These are phyloP conservation scores for Turnera subulata DNA, from an alignment of 345 rosid genomes.

Conservation along the genomic window DNA sequence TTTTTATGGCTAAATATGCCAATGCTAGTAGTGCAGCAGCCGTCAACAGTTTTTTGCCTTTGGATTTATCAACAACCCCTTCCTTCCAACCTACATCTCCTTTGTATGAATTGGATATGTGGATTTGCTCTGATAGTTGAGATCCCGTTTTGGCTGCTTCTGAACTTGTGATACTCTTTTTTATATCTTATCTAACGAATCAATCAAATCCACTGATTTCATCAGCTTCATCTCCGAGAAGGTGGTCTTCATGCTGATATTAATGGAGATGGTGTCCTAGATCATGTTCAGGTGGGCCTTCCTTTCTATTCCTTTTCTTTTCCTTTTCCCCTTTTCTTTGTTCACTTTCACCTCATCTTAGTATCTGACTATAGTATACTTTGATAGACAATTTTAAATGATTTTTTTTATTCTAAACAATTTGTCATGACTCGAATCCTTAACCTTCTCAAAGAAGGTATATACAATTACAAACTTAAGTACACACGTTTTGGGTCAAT, in stretches of 20 bases:
- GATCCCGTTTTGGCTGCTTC: not conserved
- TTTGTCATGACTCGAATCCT: no score
- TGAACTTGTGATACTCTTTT: not conserved
- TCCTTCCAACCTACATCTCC: no score
- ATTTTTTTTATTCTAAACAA: no score
- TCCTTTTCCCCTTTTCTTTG: no score
- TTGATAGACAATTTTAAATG: not conserved
- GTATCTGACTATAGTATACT: no score
- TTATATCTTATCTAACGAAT: conserved; percentile 9
- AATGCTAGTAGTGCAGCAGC: not conserved
- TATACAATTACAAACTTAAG: no score
- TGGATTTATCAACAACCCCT: not conserved
- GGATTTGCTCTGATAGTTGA: not conserved
- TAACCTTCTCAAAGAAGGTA: no score
- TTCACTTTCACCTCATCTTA: not conserved
- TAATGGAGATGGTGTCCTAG: conserved; percentile 98
- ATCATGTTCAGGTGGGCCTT: conserved; percentile 84
- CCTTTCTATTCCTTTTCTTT: no score
- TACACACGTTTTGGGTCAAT: no score
- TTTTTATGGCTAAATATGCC: not conserved
- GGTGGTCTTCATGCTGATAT: conserved; percentile 99
- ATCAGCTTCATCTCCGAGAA: conserved; percentile 92
- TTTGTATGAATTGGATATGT: not conserved
- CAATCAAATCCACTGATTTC: conserved; percentile 17
- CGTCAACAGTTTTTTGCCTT: not conserved